Conservation (phyloP, 345 rosid genomes). For the Acer campestre region DNA sequence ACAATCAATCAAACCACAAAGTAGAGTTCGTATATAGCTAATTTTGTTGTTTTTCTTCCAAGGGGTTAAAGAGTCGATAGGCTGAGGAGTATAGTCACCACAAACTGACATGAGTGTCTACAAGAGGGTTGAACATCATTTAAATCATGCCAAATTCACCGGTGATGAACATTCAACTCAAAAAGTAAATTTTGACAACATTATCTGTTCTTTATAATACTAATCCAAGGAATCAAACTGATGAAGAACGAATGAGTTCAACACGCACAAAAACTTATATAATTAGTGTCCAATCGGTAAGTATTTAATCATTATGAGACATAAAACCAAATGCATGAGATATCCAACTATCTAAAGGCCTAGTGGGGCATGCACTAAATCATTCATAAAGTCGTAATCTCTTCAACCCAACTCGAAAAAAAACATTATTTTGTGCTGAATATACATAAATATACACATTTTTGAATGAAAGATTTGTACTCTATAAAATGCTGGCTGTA, state of each 20-base stretch:
- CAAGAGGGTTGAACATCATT: not conserved
- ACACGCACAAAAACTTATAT: not conserved
- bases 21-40: not conserved
- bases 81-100: too few species aligned
- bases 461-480: not conserved
- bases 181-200: not conserved
- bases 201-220: not conserved
- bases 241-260: not conserved
- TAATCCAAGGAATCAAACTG: not conserved
- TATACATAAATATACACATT: not conserved
- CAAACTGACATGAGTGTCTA: not conserved
- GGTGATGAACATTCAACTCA: not conserved
- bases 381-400: not conserved
- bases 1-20: not conserved
- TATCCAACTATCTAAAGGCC: not conserved
- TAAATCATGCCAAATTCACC: not conserved
- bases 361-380: not conserved
- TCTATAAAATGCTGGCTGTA: not conserved
- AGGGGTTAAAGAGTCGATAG: not conserved
- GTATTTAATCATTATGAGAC: not conserved
- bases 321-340: not conserved
- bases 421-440: not conserved
- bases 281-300: not conserved
- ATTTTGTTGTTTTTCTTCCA: not conserved
- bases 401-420: not conserved